A percentile compares a stretch with the other conserved stretches of the same genome.
Conservation (phyloP, 2,329 filamentous ascomycete genomes). For the Calonectria ilicicola region DNA sequence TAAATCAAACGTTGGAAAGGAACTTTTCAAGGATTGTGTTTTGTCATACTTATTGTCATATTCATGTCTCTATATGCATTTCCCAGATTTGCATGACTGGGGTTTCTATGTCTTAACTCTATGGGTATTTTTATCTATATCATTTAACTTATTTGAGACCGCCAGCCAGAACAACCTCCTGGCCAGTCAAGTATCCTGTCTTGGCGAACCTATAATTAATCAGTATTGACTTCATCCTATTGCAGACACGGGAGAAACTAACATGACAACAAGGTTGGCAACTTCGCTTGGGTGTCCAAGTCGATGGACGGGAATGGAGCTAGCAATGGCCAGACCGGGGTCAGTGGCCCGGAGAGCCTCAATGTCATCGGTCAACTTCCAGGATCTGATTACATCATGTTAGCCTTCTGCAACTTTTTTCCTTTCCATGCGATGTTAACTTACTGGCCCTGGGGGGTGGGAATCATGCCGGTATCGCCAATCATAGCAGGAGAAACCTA, state of each 20-base stretch:
- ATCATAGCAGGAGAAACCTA: constrained; percentile 51
- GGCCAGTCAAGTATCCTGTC: constrained; percentile 19
- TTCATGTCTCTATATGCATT: not conserved
- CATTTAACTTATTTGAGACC: constrained; percentile 10
- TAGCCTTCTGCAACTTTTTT: not conserved
- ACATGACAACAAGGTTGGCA: constrained; percentile 49
- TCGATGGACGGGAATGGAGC: constrained; percentile 48
- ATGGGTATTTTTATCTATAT: not conserved
- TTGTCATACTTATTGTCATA: not conserved
- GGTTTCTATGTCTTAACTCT: not conserved
- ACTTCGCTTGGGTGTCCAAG: constrained; percentile 50
- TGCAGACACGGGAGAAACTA: constrained; percentile 16
- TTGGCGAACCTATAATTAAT: constrained; percentile 5
- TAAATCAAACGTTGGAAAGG: no score
- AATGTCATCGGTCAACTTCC: constrained; percentile 43
- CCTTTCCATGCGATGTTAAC: not conserved
- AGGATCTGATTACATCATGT: constrained; percentile 37
- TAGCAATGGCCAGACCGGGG: constrained; percentile 50
- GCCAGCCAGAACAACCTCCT: constrained; percentile 18
- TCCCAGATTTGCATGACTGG: not conserved
- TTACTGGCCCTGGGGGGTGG: constrained; percentile 45
- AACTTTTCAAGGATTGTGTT: not conserved
- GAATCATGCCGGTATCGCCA: constrained; percentile 50
- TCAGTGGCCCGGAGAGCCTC: constrained; percentile 45
- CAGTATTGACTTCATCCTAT: not conserved